These are phyloP conservation scores for Suhomyces canberraensis DNA, from an alignment of 805 yeast genomes.

Conservation along the genomic window DNA sequence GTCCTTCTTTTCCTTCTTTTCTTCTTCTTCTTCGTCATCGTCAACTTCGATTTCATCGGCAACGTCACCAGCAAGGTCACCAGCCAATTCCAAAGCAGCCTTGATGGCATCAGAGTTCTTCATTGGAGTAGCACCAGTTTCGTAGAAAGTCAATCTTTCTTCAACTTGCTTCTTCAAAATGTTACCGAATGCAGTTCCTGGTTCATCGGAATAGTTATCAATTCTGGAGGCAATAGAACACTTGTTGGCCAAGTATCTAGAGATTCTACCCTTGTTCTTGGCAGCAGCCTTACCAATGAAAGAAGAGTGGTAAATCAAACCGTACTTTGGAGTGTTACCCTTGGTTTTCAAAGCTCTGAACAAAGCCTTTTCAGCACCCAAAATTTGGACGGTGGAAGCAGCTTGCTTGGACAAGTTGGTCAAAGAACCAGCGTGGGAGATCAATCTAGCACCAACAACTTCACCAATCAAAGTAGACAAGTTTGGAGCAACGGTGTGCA, in stretches of 20 bases:
- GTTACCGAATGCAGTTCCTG: slow-evolving; percentile 84
- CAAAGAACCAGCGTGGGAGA: slow-evolving; percentile 97
- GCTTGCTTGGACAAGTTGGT: slow-evolving; percentile 97
- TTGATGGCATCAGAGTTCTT: slow-evolving; percentile 93
- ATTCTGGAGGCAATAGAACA: slow-evolving; percentile 99
- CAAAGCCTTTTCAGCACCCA: slow-evolving; percentile 96
- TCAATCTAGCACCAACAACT: slow-evolving; percentile 97
- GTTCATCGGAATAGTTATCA: slow-evolving; percentile 94
- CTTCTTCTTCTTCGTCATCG: slow-evolving; percentile 22
- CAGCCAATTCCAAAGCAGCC: slow-evolving; percentile 75
- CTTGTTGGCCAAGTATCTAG: slow-evolving; percentile 97
- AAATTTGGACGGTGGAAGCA: slow-evolving; percentile 96
- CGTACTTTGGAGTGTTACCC: slow-evolving; percentile 96
- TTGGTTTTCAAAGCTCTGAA: slow-evolving; percentile 95
- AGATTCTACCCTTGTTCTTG: slow-evolving; percentile 98
- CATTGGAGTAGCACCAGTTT: slow-evolving; percentile 94
- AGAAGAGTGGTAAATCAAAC: slow-evolving; percentile 91
- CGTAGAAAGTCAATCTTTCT: slow-evolving; percentile 93
- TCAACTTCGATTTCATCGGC: slow-evolving; percentile 20
- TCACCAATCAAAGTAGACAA: slow-evolving; percentile 96
- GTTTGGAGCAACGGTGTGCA: slow-evolving; percentile 98
- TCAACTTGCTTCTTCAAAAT: slow-evolving; percentile 95
- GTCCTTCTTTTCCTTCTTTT: slow-evolving; percentile 31
- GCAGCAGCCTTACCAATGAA: slow-evolving; percentile 92
- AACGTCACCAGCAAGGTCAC: slow-evolving; percentile 46